Evolutionary conservation across 768 basidiomycete species (phyloP), one percentile per base, ranked within the genome.

Genomic region (Lactifluus pinguis): DNA sequence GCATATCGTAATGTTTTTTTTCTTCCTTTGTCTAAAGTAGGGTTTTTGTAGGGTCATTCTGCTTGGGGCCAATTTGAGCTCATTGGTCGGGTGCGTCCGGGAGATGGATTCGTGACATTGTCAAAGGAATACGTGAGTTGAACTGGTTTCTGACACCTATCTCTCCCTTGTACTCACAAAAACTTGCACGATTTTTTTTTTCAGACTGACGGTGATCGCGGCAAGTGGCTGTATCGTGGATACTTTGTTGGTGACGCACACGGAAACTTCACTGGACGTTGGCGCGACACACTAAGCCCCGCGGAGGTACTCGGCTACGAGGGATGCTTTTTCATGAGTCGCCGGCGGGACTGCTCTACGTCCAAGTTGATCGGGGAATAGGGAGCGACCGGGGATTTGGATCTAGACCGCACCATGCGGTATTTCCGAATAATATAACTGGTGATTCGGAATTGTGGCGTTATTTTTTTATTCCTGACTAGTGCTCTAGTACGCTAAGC

Each of bases 1-100:
- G 10, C 29, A 10, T 25, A 17, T 53, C 29, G 11, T 19, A 15
- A 45, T 9, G 7, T 34, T 44, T 17, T 47, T 19, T 41, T 49
- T 15, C 10, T n/a, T 42, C n/a, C 19, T 42, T 21, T 30, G 30
- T 38, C 45, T 57, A 39, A 41, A 19, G 8, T 3, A 7, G n/a
- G 30, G 30, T 2, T 1, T 13, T 21, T 53, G 36, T 60, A 92
- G 89, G 91, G 92, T 5, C 92, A 94, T 72, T 94, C 92, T 8
- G 84, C 90, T 14, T 95, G 92, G 92, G 92, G 92, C 25, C 85
- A 89, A 65, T 95, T 93, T 73, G 84, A 79, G 60, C 71, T 95
- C 29, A 74, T 85, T 4, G 92, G 92, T 41, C 81, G 92, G 17
- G 80, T 95, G n/a, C 76, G 92, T 58, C 81, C 85, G 15, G 83